These are phyloP conservation scores for Ogataea minuta DNA, from an alignment of 805 yeast genomes.

Conservation along the genomic window DNA sequence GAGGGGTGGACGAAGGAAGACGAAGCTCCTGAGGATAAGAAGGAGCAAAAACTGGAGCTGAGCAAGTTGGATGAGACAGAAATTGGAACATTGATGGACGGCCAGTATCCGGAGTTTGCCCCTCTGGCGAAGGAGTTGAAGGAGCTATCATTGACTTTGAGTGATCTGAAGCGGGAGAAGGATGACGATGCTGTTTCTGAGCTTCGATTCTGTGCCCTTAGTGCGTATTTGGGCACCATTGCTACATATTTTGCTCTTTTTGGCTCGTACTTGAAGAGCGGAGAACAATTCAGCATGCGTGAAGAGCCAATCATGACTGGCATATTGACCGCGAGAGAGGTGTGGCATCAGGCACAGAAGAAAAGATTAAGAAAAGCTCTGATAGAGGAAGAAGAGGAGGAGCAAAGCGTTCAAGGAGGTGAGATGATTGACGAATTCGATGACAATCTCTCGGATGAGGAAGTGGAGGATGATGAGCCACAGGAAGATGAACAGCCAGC, in stretches of 20 bases:
- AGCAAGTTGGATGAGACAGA: conserved; percentile 51
- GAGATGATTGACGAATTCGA: conserved; percentile 26
- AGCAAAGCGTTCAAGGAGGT: conserved; percentile 17
- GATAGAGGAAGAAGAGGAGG: conserved; percentile 33
- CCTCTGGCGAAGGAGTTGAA: conserved; percentile 69
- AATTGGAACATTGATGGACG: conserved; percentile 50
- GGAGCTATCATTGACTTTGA: conserved; percentile 41
- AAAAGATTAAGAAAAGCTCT: conserved; percentile 32
- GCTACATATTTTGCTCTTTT: conserved; percentile 77
- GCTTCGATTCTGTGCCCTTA: conserved; percentile 66
- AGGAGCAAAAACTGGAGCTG: conserved; percentile 41
- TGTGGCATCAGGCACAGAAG: conserved; percentile 78
- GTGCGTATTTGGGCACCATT: conserved; percentile 77
- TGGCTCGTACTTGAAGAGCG: conserved; percentile 50
- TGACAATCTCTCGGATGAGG: conserved; percentile 22
- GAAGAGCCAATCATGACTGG: conserved; percentile 90
- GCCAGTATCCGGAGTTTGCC: conserved; percentile 77
- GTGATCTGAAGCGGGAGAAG: conserved; percentile 33
- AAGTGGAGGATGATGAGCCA: conserved; percentile 23
- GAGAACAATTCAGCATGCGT: conserved; percentile 59
- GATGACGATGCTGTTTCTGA: conserved; percentile 36
- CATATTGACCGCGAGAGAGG: conserved; percentile 75
- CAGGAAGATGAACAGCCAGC: conserved; percentile 48
- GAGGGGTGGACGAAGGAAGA: conserved; percentile 73
- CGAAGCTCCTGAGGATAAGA: conserved; percentile 33